A percentile compares a stretch with the other conserved stretches of the same genome.
Conservation (phyloP, 2,329 filamentous ascomycete species). For the Fonsecaea monophora region DNA sequence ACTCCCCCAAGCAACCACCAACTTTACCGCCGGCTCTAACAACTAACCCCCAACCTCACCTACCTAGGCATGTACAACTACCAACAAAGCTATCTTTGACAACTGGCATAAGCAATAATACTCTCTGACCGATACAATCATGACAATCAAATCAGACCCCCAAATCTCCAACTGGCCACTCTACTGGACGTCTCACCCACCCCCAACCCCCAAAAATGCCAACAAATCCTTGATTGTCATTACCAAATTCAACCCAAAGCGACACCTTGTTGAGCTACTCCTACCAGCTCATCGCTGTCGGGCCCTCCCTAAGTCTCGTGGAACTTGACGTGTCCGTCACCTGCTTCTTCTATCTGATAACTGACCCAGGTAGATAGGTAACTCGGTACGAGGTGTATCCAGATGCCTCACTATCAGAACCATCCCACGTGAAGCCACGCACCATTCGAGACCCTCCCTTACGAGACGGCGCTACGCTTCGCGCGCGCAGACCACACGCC, state of each 20-base stretch:
- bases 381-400: not conserved
- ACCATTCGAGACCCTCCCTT: conserved; percentile 2
- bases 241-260: not conserved
- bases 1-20: not conserved
- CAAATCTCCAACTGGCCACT: not conserved
- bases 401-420: not conserved
- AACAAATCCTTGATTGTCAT: not conserved
- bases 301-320: not conserved
- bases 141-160: not conserved
- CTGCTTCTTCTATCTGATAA: not conserved
- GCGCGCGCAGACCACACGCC: not conserved
- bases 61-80: not conserved
- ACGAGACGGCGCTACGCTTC: not conserved
- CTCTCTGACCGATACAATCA: not conserved
- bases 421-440: conserved; percentile 14
- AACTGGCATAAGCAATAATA: conserved; percentile 6
- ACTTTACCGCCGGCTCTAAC: conserved; percentile 2
- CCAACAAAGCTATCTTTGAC: not conserved
- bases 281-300: not conserved
- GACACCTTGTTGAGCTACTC: not conserved
- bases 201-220: not conserved
- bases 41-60: conserved; percentile 11
- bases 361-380: not conserved
- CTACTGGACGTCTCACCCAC: not conserved
- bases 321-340: not conserved